Conservation (phyloP, 2,329 filamentous ascomycete species). For the Botrytis elliptica region DNA sequence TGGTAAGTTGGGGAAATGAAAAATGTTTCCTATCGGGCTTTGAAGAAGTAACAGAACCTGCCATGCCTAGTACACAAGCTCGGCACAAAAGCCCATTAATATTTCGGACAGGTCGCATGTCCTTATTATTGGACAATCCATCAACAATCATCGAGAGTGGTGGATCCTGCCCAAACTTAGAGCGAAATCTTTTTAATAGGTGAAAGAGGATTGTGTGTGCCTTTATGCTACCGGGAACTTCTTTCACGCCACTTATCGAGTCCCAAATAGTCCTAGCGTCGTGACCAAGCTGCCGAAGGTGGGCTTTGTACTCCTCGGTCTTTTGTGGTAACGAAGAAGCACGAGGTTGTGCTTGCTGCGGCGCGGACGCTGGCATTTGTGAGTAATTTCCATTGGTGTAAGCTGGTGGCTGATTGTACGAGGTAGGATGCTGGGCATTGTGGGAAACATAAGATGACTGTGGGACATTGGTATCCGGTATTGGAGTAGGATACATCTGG, state of each 20-base stretch:
- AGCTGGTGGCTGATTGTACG: constrained; percentile 29
- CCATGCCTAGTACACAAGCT: constrained; percentile 47
- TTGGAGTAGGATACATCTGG: constrained; percentile 28
- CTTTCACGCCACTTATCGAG: constrained; percentile 56
- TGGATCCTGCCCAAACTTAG: constrained; percentile 56
- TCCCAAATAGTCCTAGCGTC: constrained; percentile 64
- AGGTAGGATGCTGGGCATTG: constrained; percentile 27
- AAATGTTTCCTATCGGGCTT: constrained; percentile 44
- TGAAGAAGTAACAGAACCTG: constrained; percentile 28
- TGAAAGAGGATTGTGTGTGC: constrained; percentile 65
- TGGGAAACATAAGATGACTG: constrained; percentile 29
- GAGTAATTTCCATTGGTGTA: constrained; percentile 28
- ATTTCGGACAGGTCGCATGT: constrained; percentile 56
- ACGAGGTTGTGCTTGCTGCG: constrained; percentile 25
- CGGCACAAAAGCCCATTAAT: constrained; percentile 56
- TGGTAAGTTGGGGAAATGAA: constrained; percentile 59
- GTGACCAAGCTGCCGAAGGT: constrained; percentile 53
- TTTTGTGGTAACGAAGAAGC: constrained; percentile 32
- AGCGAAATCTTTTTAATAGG: constrained; percentile 55
- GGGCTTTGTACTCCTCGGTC: constrained; percentile 47
- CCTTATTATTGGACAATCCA: constrained; percentile 54
- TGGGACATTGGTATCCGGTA: constrained; percentile 25
- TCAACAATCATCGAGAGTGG: constrained; percentile 59
- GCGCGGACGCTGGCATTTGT: background rate
- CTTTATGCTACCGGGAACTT: constrained; percentile 60